Conservation (phyloP, 2,329 filamentous ascomycete genomes). For the Colletotrichum tropicicola region DNA sequence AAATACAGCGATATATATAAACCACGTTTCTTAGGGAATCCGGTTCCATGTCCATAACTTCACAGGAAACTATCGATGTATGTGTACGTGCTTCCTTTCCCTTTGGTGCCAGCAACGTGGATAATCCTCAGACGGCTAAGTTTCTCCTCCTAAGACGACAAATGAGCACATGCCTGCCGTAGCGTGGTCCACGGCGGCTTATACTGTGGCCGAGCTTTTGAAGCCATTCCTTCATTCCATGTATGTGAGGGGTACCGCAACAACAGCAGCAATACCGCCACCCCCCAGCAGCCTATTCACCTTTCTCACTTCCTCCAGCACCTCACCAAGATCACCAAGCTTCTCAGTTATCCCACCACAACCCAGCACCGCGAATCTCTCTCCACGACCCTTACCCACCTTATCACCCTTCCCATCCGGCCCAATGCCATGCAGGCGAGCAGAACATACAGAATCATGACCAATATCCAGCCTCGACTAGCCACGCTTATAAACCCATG, state of each 20-base stretch:
- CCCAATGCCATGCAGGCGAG: no score
- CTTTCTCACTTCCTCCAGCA: no score
- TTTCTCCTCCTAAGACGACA: slow-evolving; percentile 27
- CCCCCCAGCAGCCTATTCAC: no score
- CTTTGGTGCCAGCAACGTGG: slow-evolving; percentile 63
- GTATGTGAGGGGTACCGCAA: slow-evolving; percentile 37
- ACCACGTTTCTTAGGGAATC: slow-evolving; percentile 44
- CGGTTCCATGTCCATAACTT: slow-evolving; percentile 33
- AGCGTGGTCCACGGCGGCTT: slow-evolving; percentile 1
- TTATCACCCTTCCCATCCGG: no score
- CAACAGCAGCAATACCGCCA: no score
- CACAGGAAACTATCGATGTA: slow-evolving; percentile 53
- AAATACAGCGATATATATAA: slow-evolving; percentile 61
- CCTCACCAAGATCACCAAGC: no score
- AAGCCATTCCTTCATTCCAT: slow-evolving; percentile 43
- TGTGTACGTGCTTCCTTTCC: slow-evolving; percentile 62
- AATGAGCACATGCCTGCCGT: slow-evolving; percentile 2
- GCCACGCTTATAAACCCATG: no score
- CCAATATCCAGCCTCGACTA: no score
- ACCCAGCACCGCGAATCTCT: no score
- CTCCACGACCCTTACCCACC: no score
- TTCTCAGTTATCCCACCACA: no score
- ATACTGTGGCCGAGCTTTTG: slow-evolving; percentile 40
- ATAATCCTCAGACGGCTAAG: slow-evolving; percentile 55
- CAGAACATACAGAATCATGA: no score